Conservation (phyloP, 345 rosid species). For the Crucihimalaya himalaica region DNA sequence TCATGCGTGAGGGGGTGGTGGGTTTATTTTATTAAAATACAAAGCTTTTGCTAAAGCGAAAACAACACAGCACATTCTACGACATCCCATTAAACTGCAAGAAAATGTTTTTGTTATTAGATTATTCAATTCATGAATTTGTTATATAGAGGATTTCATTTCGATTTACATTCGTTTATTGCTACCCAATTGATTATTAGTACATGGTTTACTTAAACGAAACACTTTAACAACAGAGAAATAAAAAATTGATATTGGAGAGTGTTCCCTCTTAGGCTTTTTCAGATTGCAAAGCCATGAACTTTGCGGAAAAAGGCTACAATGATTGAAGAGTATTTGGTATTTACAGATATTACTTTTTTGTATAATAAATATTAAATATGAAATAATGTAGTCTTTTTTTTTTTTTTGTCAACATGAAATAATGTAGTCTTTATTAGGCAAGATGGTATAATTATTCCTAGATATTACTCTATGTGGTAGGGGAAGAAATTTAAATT, state of each 20-base stretch:
- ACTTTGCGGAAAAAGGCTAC: constrained; percentile 20
- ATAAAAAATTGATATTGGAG: not conserved
- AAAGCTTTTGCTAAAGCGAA: not conserved
- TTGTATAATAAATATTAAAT: not conserved
- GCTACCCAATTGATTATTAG: not conserved
- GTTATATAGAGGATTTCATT: too few species aligned
- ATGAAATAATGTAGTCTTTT: not conserved
- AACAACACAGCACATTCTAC: not conserved
- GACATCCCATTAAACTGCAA: too few species aligned
- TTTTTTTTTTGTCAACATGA: not conserved
- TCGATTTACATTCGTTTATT: not conserved
- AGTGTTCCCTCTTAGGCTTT: not conserved
- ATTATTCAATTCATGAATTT: not conserved
- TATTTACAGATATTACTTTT: constrained; percentile 19
- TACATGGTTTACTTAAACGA: not conserved
- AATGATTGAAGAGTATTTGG: constrained; percentile 31
- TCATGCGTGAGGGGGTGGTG: constrained; percentile 30
- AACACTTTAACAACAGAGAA: not conserved
- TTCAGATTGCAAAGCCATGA: not conserved
- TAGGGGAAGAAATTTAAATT: not conserved
- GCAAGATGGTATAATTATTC: not conserved
- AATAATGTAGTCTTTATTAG: constrained; percentile 4
- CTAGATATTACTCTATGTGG: not conserved
- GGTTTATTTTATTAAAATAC: not conserved
- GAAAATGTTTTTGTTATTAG: too few species aligned